These are phyloP conservation scores for Rhodosporidiobolus sp. DNA, from an alignment of 768 basidiomycete genomes.

Conservation along the genomic window DNA sequence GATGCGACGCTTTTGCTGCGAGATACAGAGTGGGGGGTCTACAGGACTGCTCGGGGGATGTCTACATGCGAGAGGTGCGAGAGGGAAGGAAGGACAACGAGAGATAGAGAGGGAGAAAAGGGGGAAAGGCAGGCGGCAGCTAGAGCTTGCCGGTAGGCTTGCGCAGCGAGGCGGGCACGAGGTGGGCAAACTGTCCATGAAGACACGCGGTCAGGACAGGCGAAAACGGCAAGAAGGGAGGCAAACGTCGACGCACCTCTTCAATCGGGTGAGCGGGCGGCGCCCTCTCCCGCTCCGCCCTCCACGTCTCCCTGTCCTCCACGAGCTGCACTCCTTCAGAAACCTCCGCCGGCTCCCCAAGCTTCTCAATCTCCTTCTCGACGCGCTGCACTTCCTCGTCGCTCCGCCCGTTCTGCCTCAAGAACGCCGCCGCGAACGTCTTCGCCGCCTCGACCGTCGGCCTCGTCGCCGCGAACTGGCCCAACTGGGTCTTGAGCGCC, in stretches of 20 bases:
- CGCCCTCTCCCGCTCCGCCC: slow-evolving; percentile 8
- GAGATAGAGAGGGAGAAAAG: no score
- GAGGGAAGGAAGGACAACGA: no score
- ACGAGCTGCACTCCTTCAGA: slow-evolving; percentile 23
- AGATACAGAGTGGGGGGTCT: no score
- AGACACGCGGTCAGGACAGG: no score
- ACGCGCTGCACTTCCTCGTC: slow-evolving; percentile 55
- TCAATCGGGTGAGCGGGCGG: slow-evolving; percentile 25
- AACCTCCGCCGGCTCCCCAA: slow-evolving; percentile 58
- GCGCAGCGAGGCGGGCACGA: no score
- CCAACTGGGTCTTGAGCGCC: slow-evolving; percentile 58
- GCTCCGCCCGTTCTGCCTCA: slow-evolving; percentile 44
- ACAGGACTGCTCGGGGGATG: no score
- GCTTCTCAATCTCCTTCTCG: slow-evolving; percentile 57
- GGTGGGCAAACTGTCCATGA: no score
- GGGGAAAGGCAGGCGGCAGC: no score
- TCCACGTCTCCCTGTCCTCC: slow-evolving; percentile 24
- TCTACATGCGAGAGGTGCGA: no score
- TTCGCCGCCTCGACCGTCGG: slow-evolving; percentile 63
- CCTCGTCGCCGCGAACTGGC: slow-evolving; percentile 55
- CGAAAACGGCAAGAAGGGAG: neutral
- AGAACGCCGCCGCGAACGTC: slow-evolving; percentile 60
- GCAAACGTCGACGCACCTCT: slow-evolving; percentile 14
- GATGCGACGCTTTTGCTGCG: no score
- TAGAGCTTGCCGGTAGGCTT: no score